phyloP scores from a whole-genome alignment of 768 basidiomycete species.

The Pleurotus platypus region DNA sequence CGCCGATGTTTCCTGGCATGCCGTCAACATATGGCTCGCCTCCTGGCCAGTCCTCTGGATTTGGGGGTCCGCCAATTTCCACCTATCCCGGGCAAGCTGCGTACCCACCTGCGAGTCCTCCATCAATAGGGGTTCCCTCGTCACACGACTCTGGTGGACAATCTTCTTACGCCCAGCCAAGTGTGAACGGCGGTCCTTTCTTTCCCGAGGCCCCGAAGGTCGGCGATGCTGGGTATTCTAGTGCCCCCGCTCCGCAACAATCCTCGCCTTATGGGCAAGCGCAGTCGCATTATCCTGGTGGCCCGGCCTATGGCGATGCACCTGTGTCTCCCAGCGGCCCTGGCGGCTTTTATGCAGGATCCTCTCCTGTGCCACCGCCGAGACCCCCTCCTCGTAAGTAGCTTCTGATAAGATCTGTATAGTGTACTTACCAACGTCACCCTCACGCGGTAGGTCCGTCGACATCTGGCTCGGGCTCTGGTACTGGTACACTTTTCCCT shows the following conservation, averaged over 20 bases:
- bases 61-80: background rate
- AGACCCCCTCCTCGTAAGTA: constrained; percentile 17
- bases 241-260: constrained; percentile 10
- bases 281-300: background rate
- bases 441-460: too few relatives aligned
- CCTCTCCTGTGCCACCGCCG: constrained; percentile 9
- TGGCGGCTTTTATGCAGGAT: too few relatives aligned
- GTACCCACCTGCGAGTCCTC: background rate
- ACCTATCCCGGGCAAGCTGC: background rate
- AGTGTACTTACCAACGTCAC: too few relatives aligned
- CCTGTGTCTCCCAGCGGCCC: too few relatives aligned
- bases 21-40: constrained; percentile 4
- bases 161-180: background rate
- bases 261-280: background rate
- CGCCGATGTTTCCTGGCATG: background rate
- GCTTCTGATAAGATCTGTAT: too few relatives aligned
- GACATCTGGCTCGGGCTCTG: constrained; percentile 17
- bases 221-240: constrained; percentile 8
- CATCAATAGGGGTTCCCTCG: background rate
- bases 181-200: constrained; percentile 2
- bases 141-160: background rate
- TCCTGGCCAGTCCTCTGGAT: background rate
- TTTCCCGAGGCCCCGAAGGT: constrained; percentile 9
- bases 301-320: too few relatives aligned
- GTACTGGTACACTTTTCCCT: constrained; percentile 24